phyloP scores from a whole-genome alignment of 2,329 filamentous ascomycete species.

The Claviceps paspali region DNA sequence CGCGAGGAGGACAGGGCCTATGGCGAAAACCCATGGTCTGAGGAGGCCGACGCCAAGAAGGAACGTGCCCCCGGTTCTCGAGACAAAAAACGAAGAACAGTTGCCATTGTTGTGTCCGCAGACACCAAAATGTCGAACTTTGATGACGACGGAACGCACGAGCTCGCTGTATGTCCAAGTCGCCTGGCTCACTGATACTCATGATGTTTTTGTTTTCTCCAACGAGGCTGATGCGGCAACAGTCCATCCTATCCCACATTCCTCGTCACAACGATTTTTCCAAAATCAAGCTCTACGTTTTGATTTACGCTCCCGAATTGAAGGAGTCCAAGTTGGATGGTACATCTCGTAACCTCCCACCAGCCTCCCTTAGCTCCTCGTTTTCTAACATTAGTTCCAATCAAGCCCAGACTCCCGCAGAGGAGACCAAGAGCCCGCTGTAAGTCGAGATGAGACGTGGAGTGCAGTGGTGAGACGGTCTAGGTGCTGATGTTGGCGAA shows the following conservation, averaged over 20 bases:
- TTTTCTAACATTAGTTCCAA: constrained; percentile 74
- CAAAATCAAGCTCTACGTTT: constrained; percentile 63
- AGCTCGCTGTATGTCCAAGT: constrained; percentile 60
- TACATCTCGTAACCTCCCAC: constrained; percentile 38
- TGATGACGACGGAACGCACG: constrained; percentile 47
- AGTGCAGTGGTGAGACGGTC: not conserved
- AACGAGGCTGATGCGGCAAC: constrained; percentile 6
- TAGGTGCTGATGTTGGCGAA: not conserved
- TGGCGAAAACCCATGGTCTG: constrained; percentile 79
- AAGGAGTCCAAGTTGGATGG: constrained; percentile 47
- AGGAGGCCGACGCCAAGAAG: constrained; percentile 63
- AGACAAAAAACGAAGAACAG: constrained; percentile 50
- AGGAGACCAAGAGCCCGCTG: constrained; percentile 45
- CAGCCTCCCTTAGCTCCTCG: constrained; percentile 58
- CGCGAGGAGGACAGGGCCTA: constrained; percentile 73
- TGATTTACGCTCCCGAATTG: constrained; percentile 75
- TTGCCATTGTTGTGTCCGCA: constrained; percentile 80
- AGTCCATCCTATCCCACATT: constrained; percentile 83
- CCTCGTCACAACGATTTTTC: constrained; percentile 61
- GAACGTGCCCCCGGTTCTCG: constrained; percentile 24
- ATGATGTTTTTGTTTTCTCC: not conserved
- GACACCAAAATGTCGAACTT: constrained; percentile 45
- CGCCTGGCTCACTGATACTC: not conserved
- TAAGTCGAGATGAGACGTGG: constrained; percentile 20
- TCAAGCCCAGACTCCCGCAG: constrained; percentile 52